Base-by-base conservation (phyloP, 2,329 filamentous ascomycete species). In the Berkeleyomyces basicola region DNA sequence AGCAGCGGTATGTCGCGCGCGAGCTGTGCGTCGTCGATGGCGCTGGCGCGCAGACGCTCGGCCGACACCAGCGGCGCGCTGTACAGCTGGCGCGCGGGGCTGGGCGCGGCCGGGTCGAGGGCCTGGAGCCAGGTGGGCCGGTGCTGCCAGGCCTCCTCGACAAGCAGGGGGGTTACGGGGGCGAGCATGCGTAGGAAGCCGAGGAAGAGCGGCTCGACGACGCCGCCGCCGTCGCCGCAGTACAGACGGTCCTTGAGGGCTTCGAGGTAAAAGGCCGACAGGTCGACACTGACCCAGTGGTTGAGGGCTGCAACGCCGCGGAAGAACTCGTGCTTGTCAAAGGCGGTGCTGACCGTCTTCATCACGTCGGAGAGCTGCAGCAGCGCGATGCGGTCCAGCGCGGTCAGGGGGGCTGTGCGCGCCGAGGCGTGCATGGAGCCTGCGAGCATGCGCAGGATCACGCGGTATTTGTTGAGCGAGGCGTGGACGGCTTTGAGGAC, bases 231-330 rank as follows among this genome's bases (percentile, higher is more conserved):
- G 65, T 85, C 82, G 39, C 87, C 88, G 55, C 91, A 93, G 75
- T 99, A 99, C 1, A 97, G 77, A 2, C 89, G 80, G 69, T 99
- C 93, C 73, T 99, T 99, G 68, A 91, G 79, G 0, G 88, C 84
- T 73, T 99, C 93, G 63, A 99, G 83, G 72, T 97, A 99, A 72
- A 96, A 95, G 0, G 92, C 86, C 0, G 90, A 96, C 33, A 99
- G 79, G 67, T 96, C 88, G 33, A 79, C 83, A 62, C 84, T 83
- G 64, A 95, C 79, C 85, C 91, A 96, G 66, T 82, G 82, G 72
- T 91, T 95, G 66, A 97, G 78, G 3, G 80, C 74, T 64, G 78
- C 82, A 4, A 90, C 77, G 10, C 81, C 91, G 72, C 84, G 87
- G 78, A 90, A 86, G 72, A 96, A 96, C 70, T 96, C 88, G 70